Conservation (phyloP, 805 yeast genomes). For the Citeromyces nyonsensis region DNA sequence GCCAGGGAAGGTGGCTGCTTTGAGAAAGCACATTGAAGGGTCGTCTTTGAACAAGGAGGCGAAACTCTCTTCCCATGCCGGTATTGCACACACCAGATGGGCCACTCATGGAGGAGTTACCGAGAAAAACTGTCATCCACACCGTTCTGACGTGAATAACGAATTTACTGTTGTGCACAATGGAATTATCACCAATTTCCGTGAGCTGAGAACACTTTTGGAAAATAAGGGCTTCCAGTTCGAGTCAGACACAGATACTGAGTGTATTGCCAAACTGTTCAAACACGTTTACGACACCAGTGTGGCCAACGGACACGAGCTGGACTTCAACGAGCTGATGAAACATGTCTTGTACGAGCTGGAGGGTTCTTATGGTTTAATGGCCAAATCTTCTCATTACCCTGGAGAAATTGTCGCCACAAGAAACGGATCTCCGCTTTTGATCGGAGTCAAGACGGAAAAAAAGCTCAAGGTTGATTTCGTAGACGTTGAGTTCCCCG, state of each 20-base stretch:
- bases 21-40: slow-evolving; percentile 46
- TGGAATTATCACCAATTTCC: slow-evolving; percentile 94
- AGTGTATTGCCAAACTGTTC: slow-evolving; percentile 90
- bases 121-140: slow-evolving; percentile 86
- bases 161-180: slow-evolving; percentile 93
- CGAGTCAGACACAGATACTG: slow-evolving; percentile 93
- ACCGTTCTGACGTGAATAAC: slow-evolving; percentile 66
- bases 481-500: slow-evolving; percentile 83
- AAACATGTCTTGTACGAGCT: slow-evolving; percentile 85
- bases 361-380: slow-evolving; percentile 94
- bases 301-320: slow-evolving; percentile 52
- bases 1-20: slow-evolving; percentile 81
- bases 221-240: slow-evolving; percentile 66
- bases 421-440: slow-evolving; percentile 94
- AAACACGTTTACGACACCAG: slow-evolving; percentile 79
- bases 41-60: slow-evolving; percentile 33
- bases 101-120: slow-evolving; percentile 97
- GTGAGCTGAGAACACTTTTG: slow-evolving; percentile 77
- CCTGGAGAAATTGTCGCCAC: slow-evolving; percentile 96
- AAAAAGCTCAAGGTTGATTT: slow-evolving; percentile 92
- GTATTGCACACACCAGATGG: slow-evolving; percentile 99
- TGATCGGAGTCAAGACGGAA: slow-evolving; percentile 95
- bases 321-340: slow-evolving; percentile 84
- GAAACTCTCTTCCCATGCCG: slow-evolving; percentile 68
- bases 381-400: slow-evolving; percentile 81